A percentile compares a stretch with the other conserved stretches of the same genome.
phyloP scores from a whole-genome alignment of 768 basidiomycete genomes.

The Tricholoma matsutake region DNA sequence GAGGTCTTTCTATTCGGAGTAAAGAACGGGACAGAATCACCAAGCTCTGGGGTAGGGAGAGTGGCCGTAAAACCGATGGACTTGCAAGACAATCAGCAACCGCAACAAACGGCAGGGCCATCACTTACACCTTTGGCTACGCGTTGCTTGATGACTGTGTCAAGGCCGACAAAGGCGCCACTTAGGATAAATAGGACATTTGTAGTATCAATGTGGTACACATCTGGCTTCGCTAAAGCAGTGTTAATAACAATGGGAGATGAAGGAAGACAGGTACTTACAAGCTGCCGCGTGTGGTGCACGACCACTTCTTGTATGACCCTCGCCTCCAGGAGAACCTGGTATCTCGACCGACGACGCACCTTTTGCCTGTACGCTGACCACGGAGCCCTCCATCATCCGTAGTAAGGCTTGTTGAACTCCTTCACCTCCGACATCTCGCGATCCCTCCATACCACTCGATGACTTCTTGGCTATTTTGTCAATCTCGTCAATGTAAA shows the following conservation, averaged over 20 bases:
- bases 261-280: slow-evolving; percentile 19
- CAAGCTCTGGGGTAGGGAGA: slow-evolving; percentile 37
- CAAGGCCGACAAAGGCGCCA: slow-evolving; percentile 93
- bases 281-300: slow-evolving; percentile 37
- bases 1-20: slow-evolving; percentile 63
- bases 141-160: slow-evolving; percentile 74
- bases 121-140: slow-evolving; percentile 81
- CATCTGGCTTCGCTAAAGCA: slow-evolving; percentile 53
- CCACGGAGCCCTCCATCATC: slow-evolving; percentile 90
- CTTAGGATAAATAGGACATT: slow-evolving; percentile 95
- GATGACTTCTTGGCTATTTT: slow-evolving; percentile 74
- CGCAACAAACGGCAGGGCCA: too few relatives aligned
- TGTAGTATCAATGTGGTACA: slow-evolving; percentile 78
- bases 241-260: neutral
- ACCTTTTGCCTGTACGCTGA: slow-evolving; percentile 79
- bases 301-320: slow-evolving; percentile 48
- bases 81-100: slow-evolving; percentile 35
- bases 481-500: slow-evolving; percentile 96
- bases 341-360: slow-evolving; percentile 45
- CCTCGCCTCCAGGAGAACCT: slow-evolving; percentile 36
- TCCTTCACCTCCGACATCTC: slow-evolving; percentile 94
- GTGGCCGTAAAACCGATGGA: slow-evolving; percentile 80
- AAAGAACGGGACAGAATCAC: slow-evolving; percentile 61
- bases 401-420: slow-evolving; percentile 91
- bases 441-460: slow-evolving; percentile 62